Evolutionary conservation across 495 filamentous ascomycete genomes (phyloP).

Genomic region (Penicillium longicatenatum): DNA sequence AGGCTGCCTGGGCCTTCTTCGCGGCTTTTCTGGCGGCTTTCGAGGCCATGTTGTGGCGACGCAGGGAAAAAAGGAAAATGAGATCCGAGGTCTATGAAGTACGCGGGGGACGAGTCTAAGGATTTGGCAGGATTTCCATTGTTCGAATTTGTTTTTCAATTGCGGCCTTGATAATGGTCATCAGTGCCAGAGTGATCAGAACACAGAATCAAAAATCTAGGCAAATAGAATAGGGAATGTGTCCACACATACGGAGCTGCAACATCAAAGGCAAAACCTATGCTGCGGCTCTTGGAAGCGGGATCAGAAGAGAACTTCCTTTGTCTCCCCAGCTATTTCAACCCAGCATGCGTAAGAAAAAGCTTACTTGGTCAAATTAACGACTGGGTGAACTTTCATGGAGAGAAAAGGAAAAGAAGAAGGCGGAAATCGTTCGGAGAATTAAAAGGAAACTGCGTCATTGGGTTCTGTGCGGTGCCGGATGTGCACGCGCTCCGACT

Average conservation of each 20-base stretch:
- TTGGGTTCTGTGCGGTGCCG: constrained; percentile 24
- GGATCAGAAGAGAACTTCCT: constrained; percentile 47
- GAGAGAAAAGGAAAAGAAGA: constrained; percentile 30
- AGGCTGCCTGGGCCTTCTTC: constrained; percentile 4
- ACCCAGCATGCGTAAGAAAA: constrained; percentile 52
- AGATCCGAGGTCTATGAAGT: constrained; percentile 18
- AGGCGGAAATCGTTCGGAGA: constrained; percentile 11
- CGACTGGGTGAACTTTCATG: constrained; percentile 66
- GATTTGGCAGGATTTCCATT: constrained; percentile 16
- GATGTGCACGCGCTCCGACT: constrained; percentile 32
- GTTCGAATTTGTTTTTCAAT: constrained; percentile 12
- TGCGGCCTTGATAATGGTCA: not conserved
- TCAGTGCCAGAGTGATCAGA: not conserved
- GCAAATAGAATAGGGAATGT: constrained; percentile 28
- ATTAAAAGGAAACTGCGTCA: constrained; percentile 30
- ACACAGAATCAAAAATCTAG: constrained; percentile 1
- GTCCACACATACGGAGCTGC: constrained; percentile 51
- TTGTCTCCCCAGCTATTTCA: constrained; percentile 73
- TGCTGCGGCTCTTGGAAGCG: constrained; percentile 65
- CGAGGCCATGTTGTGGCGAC: constrained; percentile 21
- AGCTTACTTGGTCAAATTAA: constrained; percentile 66
- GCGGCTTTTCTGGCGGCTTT: constrained; percentile 20
- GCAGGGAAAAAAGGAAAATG: not conserved
- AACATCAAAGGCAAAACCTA: constrained; percentile 49
- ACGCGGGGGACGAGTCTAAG: constrained; percentile 21